Base-by-base conservation (phyloP, 345 rosid species). In the Geranium brycei region DNA sequence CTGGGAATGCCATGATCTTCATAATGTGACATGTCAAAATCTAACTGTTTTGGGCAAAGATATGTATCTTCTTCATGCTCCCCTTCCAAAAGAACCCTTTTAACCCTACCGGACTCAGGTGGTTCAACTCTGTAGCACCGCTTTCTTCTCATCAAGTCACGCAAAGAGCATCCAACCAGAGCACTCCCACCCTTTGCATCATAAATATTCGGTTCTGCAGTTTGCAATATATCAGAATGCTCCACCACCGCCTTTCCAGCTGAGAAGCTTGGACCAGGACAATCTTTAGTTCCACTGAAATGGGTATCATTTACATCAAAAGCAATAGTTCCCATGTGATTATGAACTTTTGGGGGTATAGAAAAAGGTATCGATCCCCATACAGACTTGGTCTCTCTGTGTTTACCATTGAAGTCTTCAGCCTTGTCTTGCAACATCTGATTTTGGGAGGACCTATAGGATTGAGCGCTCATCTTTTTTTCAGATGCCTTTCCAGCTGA, bases 131-230 rank as follows among this genome's bases (percentile, higher is more conserved):
- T 82, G 75, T 68, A 62, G 72, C 70, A 58, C 60, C 97, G 82
- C 74, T 86, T 89, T 74, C 70, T 83, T 64, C 97, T 83, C 97
- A 89, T 92, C 85, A 92, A 74, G 69, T 89, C 97, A 62, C 98
- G 83, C 40, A 87, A 67, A 17, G 91, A 87, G 78, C 82, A 77
- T 68, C 77, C 84, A 65, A 59, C 79, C 73, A 76, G 72, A 31
- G 71, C 6, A 56, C 68, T 69, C 57, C 65, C 67, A 68, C 76
- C 79, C 53, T 35, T 66, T 40, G 57, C 59, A 71, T 66, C 75
- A 75, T 63, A 66, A 62, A 30, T 68, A 74, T 70, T 69, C 30
- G 68, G 32, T 38, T 68, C 81, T 62, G 68, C 64, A 70, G 62
- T 75, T 69, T 59, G 62, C 28, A 61, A 62, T 69, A 66, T 64